These are phyloP conservation scores for Leptodontidium sp. DNA, from an alignment of 2,329 filamentous ascomycete genomes.

Conservation along the genomic window DNA sequence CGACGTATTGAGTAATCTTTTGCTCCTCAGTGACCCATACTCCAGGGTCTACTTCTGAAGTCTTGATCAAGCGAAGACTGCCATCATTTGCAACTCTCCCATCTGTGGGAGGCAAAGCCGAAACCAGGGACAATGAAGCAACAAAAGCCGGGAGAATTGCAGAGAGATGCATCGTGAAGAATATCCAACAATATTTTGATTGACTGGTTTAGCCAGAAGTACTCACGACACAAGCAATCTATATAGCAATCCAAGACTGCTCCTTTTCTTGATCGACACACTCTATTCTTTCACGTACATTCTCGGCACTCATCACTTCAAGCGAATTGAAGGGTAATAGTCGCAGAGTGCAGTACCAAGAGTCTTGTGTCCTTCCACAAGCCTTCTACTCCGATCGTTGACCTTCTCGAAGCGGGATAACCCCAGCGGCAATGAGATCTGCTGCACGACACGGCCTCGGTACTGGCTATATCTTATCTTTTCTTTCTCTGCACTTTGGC, in stretches of 20 bases:
- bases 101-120: constrained; percentile 7
- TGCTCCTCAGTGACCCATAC: constrained; percentile 33
- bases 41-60: constrained; percentile 29
- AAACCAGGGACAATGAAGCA: constrained; percentile 14
- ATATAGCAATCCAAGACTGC: not conserved
- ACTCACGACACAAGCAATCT: constrained; percentile 4
- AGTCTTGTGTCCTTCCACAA: constrained; percentile 19
- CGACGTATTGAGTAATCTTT: constrained; percentile 31
- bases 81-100: constrained; percentile 12
- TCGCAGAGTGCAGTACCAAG: constrained; percentile 7
- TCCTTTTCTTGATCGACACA: not conserved
- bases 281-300: not conserved
- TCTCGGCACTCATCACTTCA: constrained; percentile 5
- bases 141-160: constrained; percentile 6
- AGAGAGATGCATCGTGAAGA: constrained; percentile 18
- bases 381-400: not conserved
- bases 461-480: constrained; percentile 17
- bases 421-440: constrained; percentile 16
- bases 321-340: constrained; percentile 1
- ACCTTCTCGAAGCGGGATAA: constrained; percentile 17
- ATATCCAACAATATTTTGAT: not conserved
- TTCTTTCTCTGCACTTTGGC: constrained; percentile 9
- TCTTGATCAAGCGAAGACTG: constrained; percentile 30
- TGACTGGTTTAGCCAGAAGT: not conserved
- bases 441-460: constrained; percentile 6